Evolutionary conservation across 768 basidiomycete species (phyloP).

Genomic region (Mycena rosella): DNA sequence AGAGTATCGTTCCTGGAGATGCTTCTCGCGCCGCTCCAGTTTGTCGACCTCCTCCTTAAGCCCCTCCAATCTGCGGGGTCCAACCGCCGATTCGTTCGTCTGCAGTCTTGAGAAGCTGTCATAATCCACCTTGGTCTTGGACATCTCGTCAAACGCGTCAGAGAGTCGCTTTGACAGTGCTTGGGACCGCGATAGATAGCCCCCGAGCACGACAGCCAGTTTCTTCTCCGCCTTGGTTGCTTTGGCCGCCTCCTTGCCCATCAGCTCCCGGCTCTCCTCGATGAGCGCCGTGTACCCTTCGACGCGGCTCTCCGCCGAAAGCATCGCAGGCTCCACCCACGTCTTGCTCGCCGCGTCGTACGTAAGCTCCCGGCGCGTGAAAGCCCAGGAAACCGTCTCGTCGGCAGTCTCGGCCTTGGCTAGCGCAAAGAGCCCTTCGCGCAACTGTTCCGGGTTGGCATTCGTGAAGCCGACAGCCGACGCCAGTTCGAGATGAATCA

Average conservation of each 20-base stretch:
- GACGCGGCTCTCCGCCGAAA: conserved; percentile 71
- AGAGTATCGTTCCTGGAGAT: conserved; percentile 87
- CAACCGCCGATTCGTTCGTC: conserved; percentile 78
- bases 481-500: conserved; percentile 87
- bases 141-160: conserved; percentile 79
- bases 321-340: conserved; percentile 76
- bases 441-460: conserved; percentile 83
- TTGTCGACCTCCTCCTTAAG: conserved; percentile 90
- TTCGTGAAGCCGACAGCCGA: conserved; percentile 86
- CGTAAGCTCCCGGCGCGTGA: conserved; percentile 68
- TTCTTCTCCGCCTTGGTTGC: conserved; percentile 93
- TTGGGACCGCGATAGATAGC: conserved; percentile 84
- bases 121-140: conserved; percentile 74
- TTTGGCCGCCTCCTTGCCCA: conserved; percentile 86
- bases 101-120: conserved; percentile 85
- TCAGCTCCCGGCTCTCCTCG: conserved; percentile 71
- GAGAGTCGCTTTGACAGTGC: conserved; percentile 73
- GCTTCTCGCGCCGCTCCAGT: conserved; percentile 80
- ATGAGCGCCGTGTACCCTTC: conserved; percentile 75
- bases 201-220: conserved; percentile 87
- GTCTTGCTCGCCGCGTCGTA: conserved; percentile 66
- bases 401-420: conserved; percentile 72
- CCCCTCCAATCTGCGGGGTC: conserved; percentile 81
- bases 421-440: conserved; percentile 77
- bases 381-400: conserved; percentile 79